phyloP scores from a whole-genome alignment of 2,329 filamentous ascomycete species.

The Daldinia eschscholtzii region DNA sequence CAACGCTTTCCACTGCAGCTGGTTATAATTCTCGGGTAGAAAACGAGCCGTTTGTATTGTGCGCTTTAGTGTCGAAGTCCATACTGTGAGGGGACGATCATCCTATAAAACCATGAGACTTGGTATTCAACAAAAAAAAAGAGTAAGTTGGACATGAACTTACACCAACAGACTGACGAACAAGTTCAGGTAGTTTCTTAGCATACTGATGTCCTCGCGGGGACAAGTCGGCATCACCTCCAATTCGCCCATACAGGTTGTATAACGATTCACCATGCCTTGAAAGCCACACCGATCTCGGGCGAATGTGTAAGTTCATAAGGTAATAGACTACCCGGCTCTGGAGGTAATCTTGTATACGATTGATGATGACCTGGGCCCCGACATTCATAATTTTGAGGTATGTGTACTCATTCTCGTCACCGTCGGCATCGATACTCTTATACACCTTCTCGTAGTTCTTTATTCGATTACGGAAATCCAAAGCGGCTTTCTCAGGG shows the following conservation, averaged over 20 bases:
- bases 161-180: conserved; percentile 88
- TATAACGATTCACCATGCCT: conserved; percentile 94
- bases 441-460: conserved; percentile 99
- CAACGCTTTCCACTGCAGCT: conserved; percentile 97
- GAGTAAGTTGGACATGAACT: conserved; percentile 50
- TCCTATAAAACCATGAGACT: conserved; percentile 57
- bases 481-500: conserved; percentile 87
- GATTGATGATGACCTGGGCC: conserved; percentile 96
- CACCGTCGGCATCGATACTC: conserved; percentile 83
- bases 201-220: conserved; percentile 90
- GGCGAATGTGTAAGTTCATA: conserved; percentile 98
- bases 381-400: conserved; percentile 98
- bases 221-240: conserved; percentile 90
- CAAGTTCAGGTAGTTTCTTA: conserved; percentile 83
- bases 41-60: conserved; percentile 93
- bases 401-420: conserved; percentile 90
- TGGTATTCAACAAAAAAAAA: conserved; percentile 25
- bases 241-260: conserved; percentile 91
- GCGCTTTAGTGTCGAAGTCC: conserved; percentile 76
- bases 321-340: conserved; percentile 97
- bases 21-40: conserved; percentile 85
- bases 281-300: conserved; percentile 95
- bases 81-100: conserved; percentile 71
- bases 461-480: conserved; percentile 93
- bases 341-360: conserved; percentile 95